Base-by-base conservation (phyloP, 1,139 yeast species). In the Kodamaea alishanica region DNA sequence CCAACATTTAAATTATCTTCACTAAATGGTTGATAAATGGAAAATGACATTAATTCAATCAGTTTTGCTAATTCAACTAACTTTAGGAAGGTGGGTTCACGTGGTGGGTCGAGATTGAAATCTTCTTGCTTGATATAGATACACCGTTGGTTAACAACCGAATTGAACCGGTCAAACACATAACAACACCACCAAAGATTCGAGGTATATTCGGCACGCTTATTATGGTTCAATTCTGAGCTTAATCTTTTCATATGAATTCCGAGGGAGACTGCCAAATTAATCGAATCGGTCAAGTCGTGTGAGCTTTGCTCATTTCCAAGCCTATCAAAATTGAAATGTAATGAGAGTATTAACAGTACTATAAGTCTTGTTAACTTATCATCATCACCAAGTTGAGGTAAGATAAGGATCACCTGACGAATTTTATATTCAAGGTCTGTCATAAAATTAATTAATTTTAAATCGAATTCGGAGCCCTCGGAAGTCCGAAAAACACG, bases 241-340 rank as follows among this genome's bases (percentile, higher is more conserved):
- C 45, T 30, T 32, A 60, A 56, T 4, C 55, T 51, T 37, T 58
- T 58, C 60, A 62, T 57, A 41, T 67, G 73, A 20, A 67, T 60
- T 1, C 64, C 66, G 32, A 65, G 38, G 8, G 67, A 51, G 20
- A 55, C 55, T 1, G 62, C 64, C 28, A 60, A 44, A 37, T 62
- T 61, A 23, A 66, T 52, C 2, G 70, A 64, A 28, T 52, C 54
- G 10, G 61, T 54, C 27, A 66, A 43, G 45, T 67, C 73, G 38
- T 64, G 67, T 10, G 67, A 55, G 36, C 66, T 57, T 34, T 61
- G 64, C 43, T 68, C 73, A 43, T 55, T 60, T 3, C 73, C 71
- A 26, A 56, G 50, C 41, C 56, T 53, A 40, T 60, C 59, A 37
- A 56, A 60, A 26, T 56, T 58, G 42, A 58, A 65, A 44, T 60